A percentile compares a stretch with the other conserved stretches of the same genome.
Conservation (phyloP, 78 protist species). For the Dictyostelium firmibasis region DNA sequence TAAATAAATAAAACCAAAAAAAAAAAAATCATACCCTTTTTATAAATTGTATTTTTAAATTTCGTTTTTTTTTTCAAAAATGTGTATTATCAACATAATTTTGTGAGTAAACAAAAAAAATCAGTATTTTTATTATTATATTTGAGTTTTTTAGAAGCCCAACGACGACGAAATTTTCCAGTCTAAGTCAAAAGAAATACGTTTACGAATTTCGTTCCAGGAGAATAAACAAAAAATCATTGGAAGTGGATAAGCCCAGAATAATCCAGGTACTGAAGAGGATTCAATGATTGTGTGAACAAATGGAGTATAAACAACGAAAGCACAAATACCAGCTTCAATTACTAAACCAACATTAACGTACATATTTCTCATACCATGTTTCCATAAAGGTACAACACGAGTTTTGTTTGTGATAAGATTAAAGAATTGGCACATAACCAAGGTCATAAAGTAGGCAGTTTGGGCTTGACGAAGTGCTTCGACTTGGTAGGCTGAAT, state of each 20-base stretch:
- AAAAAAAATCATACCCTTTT: too few species aligned
- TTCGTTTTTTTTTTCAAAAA: too few species aligned
- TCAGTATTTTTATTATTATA: too few species aligned
- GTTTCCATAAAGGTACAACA: slow-evolving; percentile 86
- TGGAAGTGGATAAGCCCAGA: slow-evolving; percentile 62
- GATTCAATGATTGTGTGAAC: slow-evolving; percentile 38
- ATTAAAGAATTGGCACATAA: slow-evolving; percentile 93
- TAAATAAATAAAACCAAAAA: too few species aligned
- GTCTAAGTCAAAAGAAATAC: neutral
- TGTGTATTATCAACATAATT: too few species aligned
- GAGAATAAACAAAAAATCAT: slow-evolving; percentile 22
- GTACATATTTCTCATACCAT: slow-evolving; percentile 78
- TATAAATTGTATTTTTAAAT: too few species aligned
- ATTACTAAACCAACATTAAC: slow-evolving; percentile 85
- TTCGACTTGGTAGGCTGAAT: neutral
- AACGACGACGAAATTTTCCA: slow-evolving; percentile 14
- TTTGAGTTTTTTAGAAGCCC: neutral
- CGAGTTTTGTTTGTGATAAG: slow-evolving; percentile 93
- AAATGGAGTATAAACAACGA: slow-evolving; percentile 76
- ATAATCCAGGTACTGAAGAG: neutral
- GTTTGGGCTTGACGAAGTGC: slow-evolving; percentile 79
- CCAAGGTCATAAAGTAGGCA: slow-evolving; percentile 91
- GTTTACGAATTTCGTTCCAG: slow-evolving; percentile 54
- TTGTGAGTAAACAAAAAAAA: too few species aligned
- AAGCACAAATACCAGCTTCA: slow-evolving; percentile 82